phyloP scores from a whole-genome alignment of 2,329 filamentous ascomycete genomes.

The Lasiodiplodia sp. region DNA sequence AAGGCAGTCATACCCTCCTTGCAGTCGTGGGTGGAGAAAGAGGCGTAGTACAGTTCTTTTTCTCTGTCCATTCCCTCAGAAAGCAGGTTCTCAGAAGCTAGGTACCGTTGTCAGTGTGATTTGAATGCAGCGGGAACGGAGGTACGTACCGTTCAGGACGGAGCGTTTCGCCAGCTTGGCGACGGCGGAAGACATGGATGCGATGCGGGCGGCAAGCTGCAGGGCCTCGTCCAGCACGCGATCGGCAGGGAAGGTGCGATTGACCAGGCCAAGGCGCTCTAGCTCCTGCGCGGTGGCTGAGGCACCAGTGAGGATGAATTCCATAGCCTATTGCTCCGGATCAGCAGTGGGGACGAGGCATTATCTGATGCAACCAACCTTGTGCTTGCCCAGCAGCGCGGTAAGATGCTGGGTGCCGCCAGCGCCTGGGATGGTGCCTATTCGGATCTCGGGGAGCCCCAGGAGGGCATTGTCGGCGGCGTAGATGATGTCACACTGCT shows the following conservation, averaged over 20 bases:
- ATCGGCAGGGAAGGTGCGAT: constrained; percentile 45
- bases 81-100: constrained; percentile 53
- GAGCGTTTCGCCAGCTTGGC: constrained; percentile 55
- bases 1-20: constrained; percentile 53
- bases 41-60: constrained; percentile 44
- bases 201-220: constrained; percentile 50
- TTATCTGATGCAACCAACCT: constrained; percentile 35
- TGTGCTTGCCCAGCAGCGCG: constrained; percentile 59
- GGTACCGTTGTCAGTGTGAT: constrained; percentile 33
- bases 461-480: constrained; percentile 86
- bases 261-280: constrained; percentile 52
- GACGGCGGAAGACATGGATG: constrained; percentile 51
- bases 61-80: constrained; percentile 50
- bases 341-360: background rate
- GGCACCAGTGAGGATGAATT: constrained; percentile 53
- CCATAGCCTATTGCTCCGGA: constrained; percentile 48
- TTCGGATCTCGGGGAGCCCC: constrained; percentile 94
- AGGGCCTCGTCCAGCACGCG: constrained; percentile 50
- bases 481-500: constrained; percentile 77
- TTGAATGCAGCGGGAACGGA: constrained; percentile 4
- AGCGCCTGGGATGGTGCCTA: constrained; percentile 88
- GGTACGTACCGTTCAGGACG: constrained; percentile 49
- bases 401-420: constrained; percentile 90
- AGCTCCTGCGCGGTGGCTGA: constrained; percentile 48
- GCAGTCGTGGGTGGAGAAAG: constrained; percentile 50